Percentiles rank a stretch among this genome's conserved stretches.
Conservation (phyloP, 495 filamentous ascomycete genomes). For the Lasiosphaeria hispida region DNA sequence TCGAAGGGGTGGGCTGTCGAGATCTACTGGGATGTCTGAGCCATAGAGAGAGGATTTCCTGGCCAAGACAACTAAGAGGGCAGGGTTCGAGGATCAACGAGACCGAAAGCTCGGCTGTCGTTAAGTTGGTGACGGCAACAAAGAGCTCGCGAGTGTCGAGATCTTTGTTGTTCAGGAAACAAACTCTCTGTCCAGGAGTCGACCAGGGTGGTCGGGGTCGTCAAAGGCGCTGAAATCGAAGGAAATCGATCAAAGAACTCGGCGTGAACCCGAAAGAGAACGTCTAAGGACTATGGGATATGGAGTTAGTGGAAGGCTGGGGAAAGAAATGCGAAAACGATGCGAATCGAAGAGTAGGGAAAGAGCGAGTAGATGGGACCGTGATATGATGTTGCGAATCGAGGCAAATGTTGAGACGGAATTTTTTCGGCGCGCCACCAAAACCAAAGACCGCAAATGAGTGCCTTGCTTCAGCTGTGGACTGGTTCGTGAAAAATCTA, state of each 20-base stretch:
- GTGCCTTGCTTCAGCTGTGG: no score
- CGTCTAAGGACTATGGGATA: slow-evolving; percentile 22
- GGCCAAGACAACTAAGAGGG: slow-evolving; percentile 1
- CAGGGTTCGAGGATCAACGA: background rate
- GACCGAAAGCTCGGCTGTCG: background rate
- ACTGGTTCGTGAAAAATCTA: no score
- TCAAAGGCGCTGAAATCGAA: slow-evolving; percentile 1
- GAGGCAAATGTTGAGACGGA: no score
- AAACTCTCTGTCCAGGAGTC: background rate
- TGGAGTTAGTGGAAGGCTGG: background rate
- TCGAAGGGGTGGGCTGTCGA: slow-evolving; percentile 27
- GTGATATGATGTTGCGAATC: no score
- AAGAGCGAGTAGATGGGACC: no score
- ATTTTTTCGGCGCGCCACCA: no score
- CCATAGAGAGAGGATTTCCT: slow-evolving; percentile 37
- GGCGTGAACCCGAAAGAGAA: slow-evolving; percentile 23
- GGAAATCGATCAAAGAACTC: background rate
- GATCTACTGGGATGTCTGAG: slow-evolving; percentile 42
- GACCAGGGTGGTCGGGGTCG: background rate
- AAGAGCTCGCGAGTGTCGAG: background rate
- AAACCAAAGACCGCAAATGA: no score
- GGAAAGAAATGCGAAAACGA: background rate
- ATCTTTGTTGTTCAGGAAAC: slow-evolving; percentile 1
- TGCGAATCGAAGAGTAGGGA: no score
- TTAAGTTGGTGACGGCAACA: background rate